These are phyloP conservation scores for Phytophthora macrochlamydospora DNA, from an alignment of 352 stramenopile genomes.

Conservation along the genomic window DNA sequence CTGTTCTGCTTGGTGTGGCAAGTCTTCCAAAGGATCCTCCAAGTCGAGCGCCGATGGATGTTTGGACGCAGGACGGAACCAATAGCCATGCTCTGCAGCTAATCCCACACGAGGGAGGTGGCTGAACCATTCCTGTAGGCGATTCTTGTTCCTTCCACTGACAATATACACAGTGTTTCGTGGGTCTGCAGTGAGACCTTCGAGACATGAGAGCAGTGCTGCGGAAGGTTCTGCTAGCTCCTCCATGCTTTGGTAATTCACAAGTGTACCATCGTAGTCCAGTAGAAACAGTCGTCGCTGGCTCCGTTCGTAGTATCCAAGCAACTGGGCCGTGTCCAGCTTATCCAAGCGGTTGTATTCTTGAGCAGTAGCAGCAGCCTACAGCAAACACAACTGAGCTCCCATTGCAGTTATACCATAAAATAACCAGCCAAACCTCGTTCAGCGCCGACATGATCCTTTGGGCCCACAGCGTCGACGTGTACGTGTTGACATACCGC, in stretches of 20 bases:
- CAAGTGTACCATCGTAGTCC: slow-evolving; percentile 87
- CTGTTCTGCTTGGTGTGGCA: slow-evolving; percentile 9
- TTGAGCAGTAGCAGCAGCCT: slow-evolving; percentile 70
- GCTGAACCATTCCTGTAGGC: slow-evolving; percentile 84
- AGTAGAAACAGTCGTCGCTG: slow-evolving; percentile 82
- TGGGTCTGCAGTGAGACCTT: slow-evolving; percentile 70
- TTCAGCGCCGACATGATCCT: slow-evolving; percentile 87
- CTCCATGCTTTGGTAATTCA: slow-evolving; percentile 82
- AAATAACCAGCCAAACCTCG: slow-evolving; percentile 33
- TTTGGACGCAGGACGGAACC: slow-evolving; percentile 76
- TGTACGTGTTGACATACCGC: slow-evolving; percentile 91
- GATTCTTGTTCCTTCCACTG: slow-evolving; percentile 78
- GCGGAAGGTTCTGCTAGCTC: slow-evolving; percentile 66
- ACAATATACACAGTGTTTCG: slow-evolving; percentile 89
- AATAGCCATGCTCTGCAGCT: slow-evolving; percentile 82
- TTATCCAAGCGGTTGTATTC: slow-evolving; percentile 90
- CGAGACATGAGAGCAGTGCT: slow-evolving; percentile 64
- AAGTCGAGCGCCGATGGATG: slow-evolving; percentile 37
- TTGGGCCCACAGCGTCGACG: slow-evolving; percentile 83
- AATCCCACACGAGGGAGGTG: slow-evolving; percentile 78
- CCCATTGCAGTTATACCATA: not conserved
- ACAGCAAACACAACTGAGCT: not conserved
- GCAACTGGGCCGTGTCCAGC: slow-evolving; percentile 80
- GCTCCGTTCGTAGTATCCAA: slow-evolving; percentile 86
- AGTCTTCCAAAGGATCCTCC: slow-evolving; percentile 11